Evolutionary conservation across 2,329 filamentous ascomycete species (phyloP).

Genomic region (Paecilomyces dactylethromorphus): DNA sequence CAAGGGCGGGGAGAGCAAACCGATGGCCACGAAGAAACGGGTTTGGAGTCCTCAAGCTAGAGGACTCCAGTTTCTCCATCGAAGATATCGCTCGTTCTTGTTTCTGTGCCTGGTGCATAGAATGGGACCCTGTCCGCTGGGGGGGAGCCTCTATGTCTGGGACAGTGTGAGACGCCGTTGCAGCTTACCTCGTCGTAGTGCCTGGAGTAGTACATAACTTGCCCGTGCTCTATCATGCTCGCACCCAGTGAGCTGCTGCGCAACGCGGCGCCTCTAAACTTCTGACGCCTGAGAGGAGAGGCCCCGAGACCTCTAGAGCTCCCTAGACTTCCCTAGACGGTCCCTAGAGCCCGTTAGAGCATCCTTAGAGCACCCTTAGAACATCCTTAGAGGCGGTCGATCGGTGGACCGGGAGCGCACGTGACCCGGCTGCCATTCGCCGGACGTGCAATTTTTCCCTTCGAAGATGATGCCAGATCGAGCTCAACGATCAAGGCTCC

Average conservation of each 20-base stretch:
- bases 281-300: not conserved
- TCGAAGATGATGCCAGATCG: constrained; percentile 3
- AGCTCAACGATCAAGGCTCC: not conserved
- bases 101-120: no score
- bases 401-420: constrained; percentile 1
- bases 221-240: not conserved
- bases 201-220: not conserved
- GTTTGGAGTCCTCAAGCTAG: not conserved
- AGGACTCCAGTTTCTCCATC: not conserved
- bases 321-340: not conserved
- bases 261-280: not conserved
- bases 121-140: no score
- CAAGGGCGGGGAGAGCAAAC: not conserved
- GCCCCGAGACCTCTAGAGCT: not conserved
- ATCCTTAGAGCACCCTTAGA: not conserved
- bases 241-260: not conserved
- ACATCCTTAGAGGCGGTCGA: not conserved
- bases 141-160: no score
- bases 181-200: no score
- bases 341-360: not conserved
- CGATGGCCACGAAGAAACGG: not conserved
- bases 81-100: no score
- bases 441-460: constrained; percentile 5
- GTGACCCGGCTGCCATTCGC: constrained; percentile 6
- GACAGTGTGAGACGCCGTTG: not conserved